Base-by-base conservation (phyloP, 192 early-diverging fungal genomes). In the Backusella morwellensis region DNA sequence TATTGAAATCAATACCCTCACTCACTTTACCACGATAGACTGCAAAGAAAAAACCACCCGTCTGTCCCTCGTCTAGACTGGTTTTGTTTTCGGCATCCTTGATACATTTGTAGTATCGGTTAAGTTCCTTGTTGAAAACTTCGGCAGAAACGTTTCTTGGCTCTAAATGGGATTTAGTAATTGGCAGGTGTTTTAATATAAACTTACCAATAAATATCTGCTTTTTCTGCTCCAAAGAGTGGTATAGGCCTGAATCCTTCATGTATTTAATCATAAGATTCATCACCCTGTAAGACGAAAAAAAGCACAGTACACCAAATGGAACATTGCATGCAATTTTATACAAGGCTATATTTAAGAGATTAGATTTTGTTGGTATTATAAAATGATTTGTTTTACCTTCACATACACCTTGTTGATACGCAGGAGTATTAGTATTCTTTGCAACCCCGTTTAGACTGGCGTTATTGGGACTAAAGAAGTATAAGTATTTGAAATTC, bases 1-100 rank as follows among this genome's bases (percentile, higher is more conserved):
- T 89, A 17, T 83, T 88, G 80, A 94, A 94, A 73, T 94, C 93
- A 66, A 94, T 87, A 2, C 93, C 92, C 78, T 94, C 93, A n/a
- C 85, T 86, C 7, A 91, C 90, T 76, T 94, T 94, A 1, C 93
- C 93, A 15, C 91, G 85, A 68, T 87, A 94, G 71, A 81, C 92
- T 17, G 91, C 92, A 82, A 93, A 90, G 12, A 93, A 80, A 2
- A 90, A 67, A 2, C 87, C 91, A 0, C 92, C 92, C 15, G 56
- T 74, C 15, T 74, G 42, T 0, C 35, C 71, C 2, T 80, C 74
- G 7, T 54, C 56, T n/a, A 50, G 17, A 11, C 19, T 21, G n/a
- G 1, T n/a, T 14, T 35, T 44, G 1, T 56, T 34, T 44, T 72
- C 26, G 23, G 36, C 74, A 54, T 75, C 41, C 12, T 75, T 35